These are phyloP conservation scores for Naegleria gruberi DNA, from an alignment of 208 protist genomes.

Conservation along the genomic window DNA sequence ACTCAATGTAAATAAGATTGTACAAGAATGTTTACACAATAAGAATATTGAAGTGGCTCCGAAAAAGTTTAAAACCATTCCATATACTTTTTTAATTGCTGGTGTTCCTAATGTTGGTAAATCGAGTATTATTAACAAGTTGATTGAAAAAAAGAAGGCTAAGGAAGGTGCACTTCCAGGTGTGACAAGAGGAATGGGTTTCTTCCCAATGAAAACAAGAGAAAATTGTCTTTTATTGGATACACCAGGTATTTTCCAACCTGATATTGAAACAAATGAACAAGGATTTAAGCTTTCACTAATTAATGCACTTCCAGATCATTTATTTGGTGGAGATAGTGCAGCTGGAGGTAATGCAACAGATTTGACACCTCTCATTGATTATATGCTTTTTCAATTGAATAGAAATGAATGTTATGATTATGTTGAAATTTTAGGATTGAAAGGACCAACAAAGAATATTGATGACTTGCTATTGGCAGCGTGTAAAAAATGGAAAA, in stretches of 20 bases:
- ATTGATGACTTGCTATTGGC: background rate
- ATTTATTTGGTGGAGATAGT: background rate
- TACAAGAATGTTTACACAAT: background rate
- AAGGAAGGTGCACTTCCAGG: constrained; percentile 34
- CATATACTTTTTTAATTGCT: constrained; percentile 24
- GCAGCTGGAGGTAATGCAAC: background rate
- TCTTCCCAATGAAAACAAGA: constrained; percentile 25
- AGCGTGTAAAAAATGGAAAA: background rate
- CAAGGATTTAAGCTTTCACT: constrained; percentile 22
- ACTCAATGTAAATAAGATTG: background rate
- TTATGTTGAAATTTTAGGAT: constrained; percentile 17
- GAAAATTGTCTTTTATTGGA: constrained; percentile 29
- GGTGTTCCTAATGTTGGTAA: constrained; percentile 40
- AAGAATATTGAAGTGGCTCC: background rate
- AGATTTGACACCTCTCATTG: background rate
- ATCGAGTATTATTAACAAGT: constrained; percentile 12
- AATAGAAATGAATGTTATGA: constrained; percentile 15
- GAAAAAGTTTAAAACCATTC: constrained; percentile 22
- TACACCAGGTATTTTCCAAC: constrained; percentile 38
- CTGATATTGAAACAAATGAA: constrained; percentile 17
- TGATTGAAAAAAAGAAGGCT: constrained; percentile 11
- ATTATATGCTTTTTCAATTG: constrained; percentile 36
- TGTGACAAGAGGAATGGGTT: constrained; percentile 31
- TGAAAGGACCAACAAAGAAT: background rate
- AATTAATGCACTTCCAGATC: constrained; percentile 27